phyloP scores from a whole-genome alignment of 2,329 filamentous ascomycete species.

The Ascochyta fabae region DNA sequence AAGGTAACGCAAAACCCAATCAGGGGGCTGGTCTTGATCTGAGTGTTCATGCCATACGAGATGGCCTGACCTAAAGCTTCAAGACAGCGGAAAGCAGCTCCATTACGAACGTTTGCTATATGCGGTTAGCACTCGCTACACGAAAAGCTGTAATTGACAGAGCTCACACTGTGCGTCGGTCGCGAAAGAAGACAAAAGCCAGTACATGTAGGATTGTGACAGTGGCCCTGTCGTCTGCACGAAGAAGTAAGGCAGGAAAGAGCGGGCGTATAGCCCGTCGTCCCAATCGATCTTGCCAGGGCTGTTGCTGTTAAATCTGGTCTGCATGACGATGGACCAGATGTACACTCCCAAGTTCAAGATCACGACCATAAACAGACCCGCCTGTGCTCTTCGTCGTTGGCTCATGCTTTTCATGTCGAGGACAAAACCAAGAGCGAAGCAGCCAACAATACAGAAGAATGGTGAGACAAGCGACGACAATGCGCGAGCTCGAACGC shows the following conservation, averaged over 20 bases:
- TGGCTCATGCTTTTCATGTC: conserved; percentile 68
- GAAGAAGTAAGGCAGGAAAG: conserved; percentile 59
- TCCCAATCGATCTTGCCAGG: conserved; percentile 58
- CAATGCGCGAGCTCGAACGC: conserved; percentile 53
- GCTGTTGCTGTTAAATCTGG: conserved; percentile 46
- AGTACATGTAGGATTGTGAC: conserved; percentile 43
- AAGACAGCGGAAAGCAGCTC: conserved; percentile 36
- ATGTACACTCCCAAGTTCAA: conserved; percentile 58
- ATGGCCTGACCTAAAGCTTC: conserved; percentile 39
- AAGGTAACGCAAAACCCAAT: conserved; percentile 44
- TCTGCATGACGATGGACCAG: conserved; percentile 59
- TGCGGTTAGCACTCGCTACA: conserved; percentile 3
- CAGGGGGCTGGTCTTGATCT: conserved; percentile 35
- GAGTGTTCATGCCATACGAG: conserved; percentile 40
- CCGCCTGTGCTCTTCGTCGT: conserved; percentile 55
- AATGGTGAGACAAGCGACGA: conserved; percentile 57
- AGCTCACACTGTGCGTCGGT: conserved; percentile 34
- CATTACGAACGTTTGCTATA: conserved; percentile 33
- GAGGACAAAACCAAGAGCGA: conserved; percentile 65
- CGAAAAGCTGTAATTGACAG: background rate
- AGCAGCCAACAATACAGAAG: conserved; percentile 59
- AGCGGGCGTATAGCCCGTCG: conserved; percentile 50
- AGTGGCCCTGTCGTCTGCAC: conserved; percentile 52
- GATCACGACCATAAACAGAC: conserved; percentile 54
- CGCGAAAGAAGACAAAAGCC: conserved; percentile 39